Evolutionary conservation across 768 basidiomycete genomes (phyloP).

Genomic region (Pleurotus giganteus): DNA sequence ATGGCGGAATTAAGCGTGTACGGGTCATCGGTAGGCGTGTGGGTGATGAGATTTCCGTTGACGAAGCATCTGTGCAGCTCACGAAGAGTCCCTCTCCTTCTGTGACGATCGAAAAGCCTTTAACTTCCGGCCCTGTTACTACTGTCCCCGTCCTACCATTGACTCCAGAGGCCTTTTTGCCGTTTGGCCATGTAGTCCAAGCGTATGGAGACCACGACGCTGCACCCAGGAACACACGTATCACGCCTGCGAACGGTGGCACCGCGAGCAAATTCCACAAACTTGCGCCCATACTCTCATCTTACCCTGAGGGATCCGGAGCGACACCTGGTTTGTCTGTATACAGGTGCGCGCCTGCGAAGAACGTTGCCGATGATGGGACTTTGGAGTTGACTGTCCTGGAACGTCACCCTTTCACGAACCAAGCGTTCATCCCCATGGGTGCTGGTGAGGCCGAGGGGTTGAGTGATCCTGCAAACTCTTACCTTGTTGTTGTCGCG

Average conservation of each 20-base stretch:
- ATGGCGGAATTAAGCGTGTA: slow-evolving; percentile 95
- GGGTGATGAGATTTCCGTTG: slow-evolving; percentile 10
- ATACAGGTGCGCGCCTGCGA: slow-evolving; percentile 68
- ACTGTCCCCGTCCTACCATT: slow-evolving; percentile 62
- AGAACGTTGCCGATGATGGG: slow-evolving; percentile 44
- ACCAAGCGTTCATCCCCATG: slow-evolving; percentile 95
- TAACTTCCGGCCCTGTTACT: not conserved
- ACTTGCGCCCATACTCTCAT: slow-evolving; percentile 65
- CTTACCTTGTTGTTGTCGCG: slow-evolving; percentile 87
- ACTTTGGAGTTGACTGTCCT: slow-evolving; percentile 65
- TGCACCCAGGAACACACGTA: slow-evolving; percentile 64
- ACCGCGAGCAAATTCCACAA: slow-evolving; percentile 94
- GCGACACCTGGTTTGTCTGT: slow-evolving; percentile 77
- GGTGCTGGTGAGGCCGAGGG: slow-evolving; percentile 53
- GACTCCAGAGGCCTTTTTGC: slow-evolving; percentile 81
- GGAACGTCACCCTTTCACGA: slow-evolving; percentile 88
- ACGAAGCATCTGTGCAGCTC: not conserved
- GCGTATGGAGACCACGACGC: slow-evolving; percentile 69
- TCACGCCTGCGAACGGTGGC: slow-evolving; percentile 85
- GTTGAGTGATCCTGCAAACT: slow-evolving; percentile 43
- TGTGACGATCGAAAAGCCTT: not conserved
- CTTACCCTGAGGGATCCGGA: slow-evolving; percentile 55
- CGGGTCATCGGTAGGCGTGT: slow-evolving; percentile 68
- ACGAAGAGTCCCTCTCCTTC: not conserved
- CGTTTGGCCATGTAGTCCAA: slow-evolving; percentile 91